phyloP scores from a whole-genome alignment of 768 basidiomycete genomes.

The Tricholoma furcatifolium region DNA sequence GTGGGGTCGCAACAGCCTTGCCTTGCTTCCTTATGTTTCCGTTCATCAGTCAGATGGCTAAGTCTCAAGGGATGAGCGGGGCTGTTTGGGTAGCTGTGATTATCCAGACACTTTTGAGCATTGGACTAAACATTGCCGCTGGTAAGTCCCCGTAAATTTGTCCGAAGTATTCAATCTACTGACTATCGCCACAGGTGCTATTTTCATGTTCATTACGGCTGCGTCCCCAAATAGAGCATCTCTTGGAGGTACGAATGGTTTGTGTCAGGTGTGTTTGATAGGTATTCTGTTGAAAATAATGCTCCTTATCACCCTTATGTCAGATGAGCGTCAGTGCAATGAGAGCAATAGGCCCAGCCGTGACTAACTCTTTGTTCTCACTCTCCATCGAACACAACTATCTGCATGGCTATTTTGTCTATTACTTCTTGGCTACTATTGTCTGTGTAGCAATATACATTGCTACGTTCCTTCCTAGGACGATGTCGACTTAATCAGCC shows the following conservation, averaged over 20 bases:
- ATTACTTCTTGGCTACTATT: conserved; percentile 32
- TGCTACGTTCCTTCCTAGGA: conserved; percentile 32
- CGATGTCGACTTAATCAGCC: conserved; percentile 18
- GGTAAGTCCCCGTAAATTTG: conserved; percentile 37
- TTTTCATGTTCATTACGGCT: conserved; percentile 70
- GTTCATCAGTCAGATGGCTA: conserved; percentile 55
- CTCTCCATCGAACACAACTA: conserved; percentile 51
- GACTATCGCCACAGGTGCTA: conserved; percentile 40
- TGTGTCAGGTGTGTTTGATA: conserved; percentile 18
- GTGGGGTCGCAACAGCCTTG: conserved; percentile 47
- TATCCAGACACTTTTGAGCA: conserved; percentile 45
- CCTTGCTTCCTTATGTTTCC: conserved; percentile 61
- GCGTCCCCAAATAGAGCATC: conserved; percentile 66
- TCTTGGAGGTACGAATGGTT: conserved; percentile 71
- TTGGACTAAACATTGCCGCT: conserved; percentile 52
- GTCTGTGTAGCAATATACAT: conserved; percentile 28
- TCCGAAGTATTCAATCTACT: neutral
- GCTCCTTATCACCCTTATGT: neutral
- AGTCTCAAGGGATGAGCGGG: conserved; percentile 41
- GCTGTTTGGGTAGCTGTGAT: conserved; percentile 51
- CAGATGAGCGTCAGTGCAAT: conserved; percentile 39
- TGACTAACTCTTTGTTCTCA: conserved; percentile 62
- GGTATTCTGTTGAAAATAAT: neutral
- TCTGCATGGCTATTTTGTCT: conserved; percentile 54
- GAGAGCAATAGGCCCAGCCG: conserved; percentile 53